Conservation (phyloP, 2,329 filamentous ascomycete species). For the Lachnellula hyalina region DNA sequence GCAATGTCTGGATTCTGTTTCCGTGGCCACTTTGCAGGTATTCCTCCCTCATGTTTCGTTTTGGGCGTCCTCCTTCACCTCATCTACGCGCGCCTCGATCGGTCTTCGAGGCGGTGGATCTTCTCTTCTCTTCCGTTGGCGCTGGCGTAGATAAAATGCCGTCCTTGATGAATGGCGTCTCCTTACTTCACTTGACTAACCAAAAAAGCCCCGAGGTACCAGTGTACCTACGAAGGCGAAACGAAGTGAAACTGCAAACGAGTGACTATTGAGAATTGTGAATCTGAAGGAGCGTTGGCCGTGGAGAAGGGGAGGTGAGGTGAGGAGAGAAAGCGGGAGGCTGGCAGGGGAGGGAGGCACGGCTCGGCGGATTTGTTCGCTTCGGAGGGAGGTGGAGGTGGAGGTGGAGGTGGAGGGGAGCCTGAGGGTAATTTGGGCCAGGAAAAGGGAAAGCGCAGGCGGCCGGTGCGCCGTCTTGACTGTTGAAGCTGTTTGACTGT, state of each 20-base stretch:
- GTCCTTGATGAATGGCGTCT: background rate
- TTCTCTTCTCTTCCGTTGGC: slow-evolving; percentile 6
- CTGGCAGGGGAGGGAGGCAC: background rate
- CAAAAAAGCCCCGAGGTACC: slow-evolving; percentile 17
- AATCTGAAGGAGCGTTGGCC: slow-evolving; percentile 13
- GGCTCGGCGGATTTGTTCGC: background rate
- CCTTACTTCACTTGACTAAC: slow-evolving; percentile 5
- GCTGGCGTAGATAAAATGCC: slow-evolving; percentile 8
- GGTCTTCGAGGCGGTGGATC: slow-evolving; percentile 14
- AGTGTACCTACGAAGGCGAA: slow-evolving; percentile 4
- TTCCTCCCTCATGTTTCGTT: slow-evolving; percentile 27
- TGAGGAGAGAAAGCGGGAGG: slow-evolving; percentile 4
- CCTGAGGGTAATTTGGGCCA: background rate
- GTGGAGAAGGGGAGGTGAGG: slow-evolving; percentile 7
- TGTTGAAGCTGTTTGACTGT: background rate
- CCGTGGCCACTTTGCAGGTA: slow-evolving; percentile 10
- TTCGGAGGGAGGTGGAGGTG: too few relatives aligned
- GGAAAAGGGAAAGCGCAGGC: background rate
- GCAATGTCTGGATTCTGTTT: slow-evolving; percentile 10
- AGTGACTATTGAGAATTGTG: slow-evolving; percentile 12
- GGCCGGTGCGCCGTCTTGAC: background rate
- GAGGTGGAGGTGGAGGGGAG: too few relatives aligned
- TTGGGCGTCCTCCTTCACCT: slow-evolving; percentile 10
- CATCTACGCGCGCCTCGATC: slow-evolving; percentile 19
- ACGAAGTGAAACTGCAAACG: slow-evolving; percentile 22